Conservation (phyloP, 176 grass and related monocot species). For the Puya raimondii region DNA sequence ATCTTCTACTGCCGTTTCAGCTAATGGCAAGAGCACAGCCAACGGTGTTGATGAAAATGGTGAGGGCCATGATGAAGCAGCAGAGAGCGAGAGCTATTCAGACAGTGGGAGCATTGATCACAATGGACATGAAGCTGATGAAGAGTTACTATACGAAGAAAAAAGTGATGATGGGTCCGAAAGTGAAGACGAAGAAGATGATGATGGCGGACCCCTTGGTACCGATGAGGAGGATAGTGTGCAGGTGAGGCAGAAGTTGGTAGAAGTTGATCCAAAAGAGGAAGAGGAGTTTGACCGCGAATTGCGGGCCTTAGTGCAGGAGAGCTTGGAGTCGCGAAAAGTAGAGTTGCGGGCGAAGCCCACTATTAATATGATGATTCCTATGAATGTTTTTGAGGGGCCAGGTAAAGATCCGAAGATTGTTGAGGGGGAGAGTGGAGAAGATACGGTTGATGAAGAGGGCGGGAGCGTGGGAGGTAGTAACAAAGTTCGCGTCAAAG, state of each 20-base stretch:
- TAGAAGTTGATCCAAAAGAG: conserved; percentile 81
- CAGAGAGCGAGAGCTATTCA: conserved; percentile 86
- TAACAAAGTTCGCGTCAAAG: conserved; percentile 87
- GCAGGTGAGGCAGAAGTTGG: conserved; percentile 65
- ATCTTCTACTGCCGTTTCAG: conserved; percentile 15
- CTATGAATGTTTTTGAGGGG: conserved; percentile 92
- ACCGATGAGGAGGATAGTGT: conserved; percentile 91
- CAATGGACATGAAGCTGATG: conserved; percentile 64
- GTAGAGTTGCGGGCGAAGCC: conserved; percentile 69
- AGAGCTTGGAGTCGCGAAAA: conserved; percentile 87
- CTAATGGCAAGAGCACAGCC: conserved; percentile 37
- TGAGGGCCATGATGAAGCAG: conserved; percentile 41
- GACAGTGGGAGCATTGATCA: conserved; percentile 61
- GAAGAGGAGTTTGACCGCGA: conserved; percentile 94
- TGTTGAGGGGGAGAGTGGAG: conserved; percentile 66
- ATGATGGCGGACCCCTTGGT: conserved; percentile 55
- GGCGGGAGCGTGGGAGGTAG: conserved; percentile 37
- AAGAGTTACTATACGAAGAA: conserved; percentile 70
- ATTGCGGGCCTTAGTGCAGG: conserved; percentile 83
- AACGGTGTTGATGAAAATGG: conserved; percentile 62
- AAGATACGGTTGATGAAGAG: conserved; percentile 91
- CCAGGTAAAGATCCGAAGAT: conserved; percentile 40
- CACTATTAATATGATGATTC: conserved; percentile 91
- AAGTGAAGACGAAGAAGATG: conserved; percentile 78
- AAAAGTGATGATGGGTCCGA: conserved; percentile 80